Evolutionary conservation across 305 asterid genomes (phyloP).

Genomic region (Fraxinus sp.): DNA sequence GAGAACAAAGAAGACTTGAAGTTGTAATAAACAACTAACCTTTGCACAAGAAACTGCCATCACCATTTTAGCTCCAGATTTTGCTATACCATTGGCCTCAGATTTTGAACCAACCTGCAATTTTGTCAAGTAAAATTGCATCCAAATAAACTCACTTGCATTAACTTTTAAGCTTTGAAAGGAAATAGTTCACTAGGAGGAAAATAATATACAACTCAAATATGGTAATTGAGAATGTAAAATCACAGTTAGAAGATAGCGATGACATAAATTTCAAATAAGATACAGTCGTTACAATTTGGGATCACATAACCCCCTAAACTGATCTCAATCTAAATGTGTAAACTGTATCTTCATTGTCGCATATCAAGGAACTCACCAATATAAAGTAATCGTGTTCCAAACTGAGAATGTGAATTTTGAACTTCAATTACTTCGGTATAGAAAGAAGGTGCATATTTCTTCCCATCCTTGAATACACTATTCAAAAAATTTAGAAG

Average conservation of each 20-base stretch:
- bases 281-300: not conserved
- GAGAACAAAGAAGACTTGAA: not conserved
- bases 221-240: not conserved
- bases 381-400: not conserved
- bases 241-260: conserved; percentile 9
- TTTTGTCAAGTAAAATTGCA: not conserved
- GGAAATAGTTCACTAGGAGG: conserved; percentile 9
- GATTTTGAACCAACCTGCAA: not conserved
- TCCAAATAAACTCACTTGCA: not conserved
- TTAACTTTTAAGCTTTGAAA: conserved; percentile 2
- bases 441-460: not conserved
- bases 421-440: not conserved
- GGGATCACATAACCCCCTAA: not conserved
- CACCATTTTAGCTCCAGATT: conserved; percentile 99
- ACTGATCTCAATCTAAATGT: not conserved
- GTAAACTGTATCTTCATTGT: not conserved
- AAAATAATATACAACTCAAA: not conserved
- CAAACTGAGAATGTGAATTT: not conserved
- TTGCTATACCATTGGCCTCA: conserved; percentile 95
- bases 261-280: not conserved
- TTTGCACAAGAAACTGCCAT: conserved; percentile 99
- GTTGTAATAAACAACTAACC: conserved; percentile 40
- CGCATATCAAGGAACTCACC: conserved; percentile 12
- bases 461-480: not conserved
- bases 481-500: not conserved